These are phyloP conservation scores for Russula dissimulans DNA, from an alignment of 768 basidiomycete species.

Conservation along the genomic window DNA sequence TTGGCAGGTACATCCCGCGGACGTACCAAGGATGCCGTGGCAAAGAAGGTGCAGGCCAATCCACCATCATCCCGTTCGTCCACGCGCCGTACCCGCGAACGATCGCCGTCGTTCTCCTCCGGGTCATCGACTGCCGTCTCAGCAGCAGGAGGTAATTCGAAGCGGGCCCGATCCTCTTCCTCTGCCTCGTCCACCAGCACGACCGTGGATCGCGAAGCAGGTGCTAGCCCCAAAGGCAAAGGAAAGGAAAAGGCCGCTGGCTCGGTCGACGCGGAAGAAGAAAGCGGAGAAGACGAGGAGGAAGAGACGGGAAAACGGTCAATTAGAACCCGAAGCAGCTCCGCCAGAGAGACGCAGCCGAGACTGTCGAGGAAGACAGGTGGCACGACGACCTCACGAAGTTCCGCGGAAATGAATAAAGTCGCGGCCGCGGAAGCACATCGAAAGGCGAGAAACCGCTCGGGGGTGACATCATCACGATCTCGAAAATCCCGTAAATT, in stretches of 20 bases:
- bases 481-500: slow-evolving; percentile 13
- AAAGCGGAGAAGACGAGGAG: slow-evolving; percentile 2
- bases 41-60: background rate
- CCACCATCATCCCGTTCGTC: slow-evolving; percentile 4
- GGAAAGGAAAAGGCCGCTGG: slow-evolving; percentile 16
- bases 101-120: slow-evolving; percentile 14
- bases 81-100: slow-evolving; percentile 4
- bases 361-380: slow-evolving; percentile 6
- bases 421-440: background rate
- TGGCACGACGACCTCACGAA: background rate
- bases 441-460: slow-evolving; percentile 11
- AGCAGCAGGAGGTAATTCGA: slow-evolving; percentile 3
- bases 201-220: background rate
- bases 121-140: slow-evolving; percentile 18
- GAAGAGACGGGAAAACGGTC: background rate
- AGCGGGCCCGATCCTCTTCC: slow-evolving; percentile 18
- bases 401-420: slow-evolving; percentile 4
- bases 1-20: background rate
- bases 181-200: slow-evolving; percentile 16
- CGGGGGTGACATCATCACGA: slow-evolving; percentile 13
- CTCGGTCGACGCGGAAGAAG: background rate
- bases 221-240: slow-evolving; percentile 2
- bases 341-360: background rate
- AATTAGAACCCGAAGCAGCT: background rate
- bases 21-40: slow-evolving; percentile 1